Base-by-base conservation (phyloP, 768 basidiomycete species). In the Leccinum uliginosum region DNA sequence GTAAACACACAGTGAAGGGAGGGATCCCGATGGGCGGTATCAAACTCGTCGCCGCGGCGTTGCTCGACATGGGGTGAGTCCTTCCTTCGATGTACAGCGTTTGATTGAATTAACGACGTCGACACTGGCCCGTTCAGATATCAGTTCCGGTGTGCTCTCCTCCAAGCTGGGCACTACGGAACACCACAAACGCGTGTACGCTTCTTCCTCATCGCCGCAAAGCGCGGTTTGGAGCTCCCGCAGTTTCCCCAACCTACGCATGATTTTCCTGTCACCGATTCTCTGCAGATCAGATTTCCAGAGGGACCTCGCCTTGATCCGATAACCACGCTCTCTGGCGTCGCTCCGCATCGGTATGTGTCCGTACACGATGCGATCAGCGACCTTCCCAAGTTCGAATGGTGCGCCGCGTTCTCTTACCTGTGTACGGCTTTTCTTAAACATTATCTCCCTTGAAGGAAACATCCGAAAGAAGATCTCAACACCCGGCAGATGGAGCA, bases 1-100 rank as follows among this genome's bases (percentile, higher is more conserved):
- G 68, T 21, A 67, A 62, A 29, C 71, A 87, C 68, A 64, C 72
- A n/a, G 74, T 84, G 0, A 76, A 75, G 45, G 87, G 86, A 12
- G 88, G 86, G 0, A 80, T 89, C 38, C 74, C 79, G n/a, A 82
- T 82, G 78, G 91, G 91, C 7, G 87, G 87, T 0, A 64, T 92
- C 1, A 91, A 89, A 67, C 76, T 92, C 17, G 64, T 91, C 19
- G 65, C 83, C 0, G 73, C 83, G 4, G 80, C 83, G 0, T 65
- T 93, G 58, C 63, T 85, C 4, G 81, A 84, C 29, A 82, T 93
- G 81, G 78, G 78, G 90, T 91, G 67, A 52, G 74, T 35, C 15
- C n/a, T 0, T 29, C 32, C 45, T 23, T 19, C 12, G 6, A 23
- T 24, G 49, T 23, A 12, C 14, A n/a, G 47, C 0, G 0, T n/a